A percentile compares a stretch with the other conserved stretches of the same genome.
These are phyloP conservation scores for Calonectria naviculata DNA, from an alignment of 2,329 filamentous ascomycete genomes.

Conservation along the genomic window DNA sequence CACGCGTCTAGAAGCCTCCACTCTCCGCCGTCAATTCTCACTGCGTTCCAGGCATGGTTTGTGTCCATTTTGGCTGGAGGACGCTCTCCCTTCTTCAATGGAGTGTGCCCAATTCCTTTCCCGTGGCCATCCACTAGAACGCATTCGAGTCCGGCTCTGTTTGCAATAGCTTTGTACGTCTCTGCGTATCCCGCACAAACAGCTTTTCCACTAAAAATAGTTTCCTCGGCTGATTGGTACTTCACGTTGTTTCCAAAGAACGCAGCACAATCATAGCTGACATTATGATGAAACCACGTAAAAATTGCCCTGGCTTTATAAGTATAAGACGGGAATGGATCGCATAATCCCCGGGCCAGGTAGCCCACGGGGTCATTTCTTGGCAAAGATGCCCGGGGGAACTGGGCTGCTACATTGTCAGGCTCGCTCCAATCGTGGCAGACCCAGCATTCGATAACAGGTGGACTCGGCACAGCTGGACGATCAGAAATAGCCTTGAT, in stretches of 20 bases:
- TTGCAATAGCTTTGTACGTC: slow-evolving; percentile 82
- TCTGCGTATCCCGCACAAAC: slow-evolving; percentile 94
- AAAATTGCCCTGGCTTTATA: slow-evolving; percentile 96
- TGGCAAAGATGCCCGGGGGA: slow-evolving; percentile 79
- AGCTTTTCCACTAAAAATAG: slow-evolving; percentile 80
- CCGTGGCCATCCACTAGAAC: slow-evolving; percentile 82
- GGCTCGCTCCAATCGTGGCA: slow-evolving; percentile 91
- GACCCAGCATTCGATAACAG: slow-evolving; percentile 70
- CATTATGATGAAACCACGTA: slow-evolving; percentile 95
- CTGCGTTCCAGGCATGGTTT: slow-evolving; percentile 93
- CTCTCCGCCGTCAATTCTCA: slow-evolving; percentile 84
- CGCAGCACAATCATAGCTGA: slow-evolving; percentile 82
- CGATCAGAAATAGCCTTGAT: slow-evolving; percentile 57
- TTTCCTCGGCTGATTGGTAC: slow-evolving; percentile 75
- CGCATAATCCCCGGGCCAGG: slow-evolving; percentile 82
- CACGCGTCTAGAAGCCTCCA: slow-evolving; percentile 95
- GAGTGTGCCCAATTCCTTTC: slow-evolving; percentile 82
- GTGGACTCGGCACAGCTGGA: slow-evolving; percentile 38
- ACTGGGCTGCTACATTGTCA: slow-evolving; percentile 81
- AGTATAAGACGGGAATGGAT: slow-evolving; percentile 81
- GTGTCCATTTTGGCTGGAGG: slow-evolving; percentile 66
- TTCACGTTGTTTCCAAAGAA: slow-evolving; percentile 81
- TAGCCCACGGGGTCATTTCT: slow-evolving; percentile 73
- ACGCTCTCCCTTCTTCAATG: slow-evolving; percentile 71
- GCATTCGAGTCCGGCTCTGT: slow-evolving; percentile 82